A percentile compares a stretch with the other conserved stretches of the same genome.
Conservation (phyloP, 1,284 basidiomycete species). For the Albatrellus sp. region DNA sequence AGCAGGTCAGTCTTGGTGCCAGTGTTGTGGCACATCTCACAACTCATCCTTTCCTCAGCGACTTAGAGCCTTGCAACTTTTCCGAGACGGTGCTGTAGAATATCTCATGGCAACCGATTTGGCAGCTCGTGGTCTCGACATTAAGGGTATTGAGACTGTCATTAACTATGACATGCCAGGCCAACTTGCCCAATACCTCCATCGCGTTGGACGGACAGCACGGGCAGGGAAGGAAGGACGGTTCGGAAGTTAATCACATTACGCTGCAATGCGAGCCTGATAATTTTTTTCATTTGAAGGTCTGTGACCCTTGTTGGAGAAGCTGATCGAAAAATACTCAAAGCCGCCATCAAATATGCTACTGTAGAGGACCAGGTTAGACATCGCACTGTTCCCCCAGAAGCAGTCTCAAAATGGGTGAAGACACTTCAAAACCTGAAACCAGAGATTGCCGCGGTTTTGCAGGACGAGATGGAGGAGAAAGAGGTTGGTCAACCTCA, state of each 20-base stretch:
- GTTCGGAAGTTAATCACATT: conserved; percentile 28
- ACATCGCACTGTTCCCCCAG: conserved; percentile 82
- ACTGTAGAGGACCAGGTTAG: conserved; percentile 71
- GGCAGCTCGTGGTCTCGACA: conserved; percentile 91
- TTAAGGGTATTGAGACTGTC: conserved; percentile 95
- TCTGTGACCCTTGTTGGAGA: conserved; percentile 96
- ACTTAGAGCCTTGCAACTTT: conserved; percentile 73
- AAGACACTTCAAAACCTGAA: conserved; percentile 66
- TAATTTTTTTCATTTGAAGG: conserved; percentile 25
- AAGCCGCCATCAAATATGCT: conserved; percentile 87
- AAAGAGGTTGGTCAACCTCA: conserved; percentile 49
- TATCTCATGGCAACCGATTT: conserved; percentile 94
- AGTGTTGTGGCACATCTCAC: conserved; percentile 1
- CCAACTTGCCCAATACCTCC: conserved; percentile 88
- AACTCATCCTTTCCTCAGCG: conserved; percentile 35
- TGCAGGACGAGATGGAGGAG: conserved; percentile 93
- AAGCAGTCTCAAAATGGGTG: conserved; percentile 63
- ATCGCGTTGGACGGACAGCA: conserved; percentile 94
- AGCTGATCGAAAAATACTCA: conserved; percentile 92
- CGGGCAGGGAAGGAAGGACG: conserved; percentile 89
- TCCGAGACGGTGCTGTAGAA: conserved; percentile 78
- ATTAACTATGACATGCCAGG: conserved; percentile 98
- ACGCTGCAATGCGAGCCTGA: background rate
- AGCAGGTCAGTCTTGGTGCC: conserved; percentile 50
- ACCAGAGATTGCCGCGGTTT: conserved; percentile 69